These are phyloP conservation scores for Tylopilus subfusipes DNA, from an alignment of 768 basidiomycete genomes.

Conservation along the genomic window DNA sequence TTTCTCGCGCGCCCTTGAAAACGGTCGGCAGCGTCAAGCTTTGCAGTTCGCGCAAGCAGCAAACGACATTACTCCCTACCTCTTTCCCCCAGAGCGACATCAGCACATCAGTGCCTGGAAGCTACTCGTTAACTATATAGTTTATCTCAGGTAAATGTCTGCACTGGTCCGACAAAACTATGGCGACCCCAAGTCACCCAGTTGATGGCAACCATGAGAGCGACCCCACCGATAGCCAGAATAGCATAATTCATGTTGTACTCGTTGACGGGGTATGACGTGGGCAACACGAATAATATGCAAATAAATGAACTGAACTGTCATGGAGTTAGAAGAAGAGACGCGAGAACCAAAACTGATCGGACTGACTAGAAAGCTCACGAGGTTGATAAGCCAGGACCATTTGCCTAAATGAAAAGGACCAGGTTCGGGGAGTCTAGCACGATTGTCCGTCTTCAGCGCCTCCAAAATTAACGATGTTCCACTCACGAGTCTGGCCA, in stretches of 20 bases:
- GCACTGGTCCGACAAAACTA: constrained; percentile 44
- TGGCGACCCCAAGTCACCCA: constrained; percentile 48
- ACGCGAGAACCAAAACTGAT: background rate
- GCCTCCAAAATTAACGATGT: background rate
- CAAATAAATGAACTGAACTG: constrained; percentile 55
- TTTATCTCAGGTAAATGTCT: constrained; percentile 27
- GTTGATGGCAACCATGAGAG: constrained; percentile 41
- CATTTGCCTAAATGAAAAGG: constrained; percentile 51
- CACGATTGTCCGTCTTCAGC: background rate
- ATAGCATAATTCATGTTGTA: constrained; percentile 59
- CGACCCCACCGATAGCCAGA: constrained; percentile 47
- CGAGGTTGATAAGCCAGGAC: constrained; percentile 50
- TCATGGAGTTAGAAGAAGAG: background rate
- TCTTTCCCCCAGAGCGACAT: too few relatives aligned
- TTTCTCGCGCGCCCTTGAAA: too few relatives aligned
- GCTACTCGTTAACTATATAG: background rate
- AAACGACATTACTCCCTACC: too few relatives aligned
- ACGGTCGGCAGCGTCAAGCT: too few relatives aligned
- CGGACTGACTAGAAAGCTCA: constrained; percentile 41
- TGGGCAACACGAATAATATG: constrained; percentile 53
- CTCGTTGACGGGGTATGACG: constrained; percentile 46
- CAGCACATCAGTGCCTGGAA: background rate
- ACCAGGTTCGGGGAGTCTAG: constrained; percentile 45
- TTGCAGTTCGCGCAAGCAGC: too few relatives aligned
- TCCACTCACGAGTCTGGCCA: constrained; percentile 48